phyloP scores from a whole-genome alignment of 2,329 filamentous ascomycete genomes.

The Ceratocystis harringtonii region DNA sequence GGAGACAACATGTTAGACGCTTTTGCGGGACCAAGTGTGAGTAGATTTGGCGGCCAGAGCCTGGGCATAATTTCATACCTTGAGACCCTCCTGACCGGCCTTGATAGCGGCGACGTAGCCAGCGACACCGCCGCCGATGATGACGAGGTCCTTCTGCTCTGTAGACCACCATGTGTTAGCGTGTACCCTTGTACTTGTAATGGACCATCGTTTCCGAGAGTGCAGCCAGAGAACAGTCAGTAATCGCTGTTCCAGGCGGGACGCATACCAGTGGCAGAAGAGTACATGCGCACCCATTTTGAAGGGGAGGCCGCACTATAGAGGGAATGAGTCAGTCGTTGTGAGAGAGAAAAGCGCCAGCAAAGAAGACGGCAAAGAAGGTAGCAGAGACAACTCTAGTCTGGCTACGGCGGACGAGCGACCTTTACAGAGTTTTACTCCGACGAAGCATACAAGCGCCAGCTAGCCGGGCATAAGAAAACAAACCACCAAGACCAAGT shows the following conservation, averaged over 20 bases:
- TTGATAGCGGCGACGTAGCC: constrained; percentile 99
- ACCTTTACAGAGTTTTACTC: not conserved
- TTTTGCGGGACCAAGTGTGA: not conserved
- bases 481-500: not conserved
- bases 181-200: constrained; percentile 22
- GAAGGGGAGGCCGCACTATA: constrained; percentile 20
- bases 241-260: not conserved
- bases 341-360: not conserved
- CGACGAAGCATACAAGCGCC: not conserved
- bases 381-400: not conserved
- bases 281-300: constrained; percentile 44
- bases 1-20: constrained; percentile 8
- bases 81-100: constrained; percentile 90
- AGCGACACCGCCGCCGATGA: constrained; percentile 95
- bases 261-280: constrained; percentile 40
- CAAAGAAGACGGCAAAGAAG: not conserved
- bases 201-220: not conserved
- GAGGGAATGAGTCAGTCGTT: constrained; percentile 6
- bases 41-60: too few species aligned
- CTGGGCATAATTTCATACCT: constrained; percentile 40
- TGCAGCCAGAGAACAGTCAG: not conserved
- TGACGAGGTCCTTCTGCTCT: constrained; percentile 93
- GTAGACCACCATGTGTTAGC: constrained; percentile 21
- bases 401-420: not conserved
- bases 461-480: not conserved